Percentiles rank a stretch among this genome's conserved stretches.
These are phyloP conservation scores for Hortaea werneckii DNA, from an alignment of 2,329 filamentous ascomycete genomes.

Conservation along the genomic window DNA sequence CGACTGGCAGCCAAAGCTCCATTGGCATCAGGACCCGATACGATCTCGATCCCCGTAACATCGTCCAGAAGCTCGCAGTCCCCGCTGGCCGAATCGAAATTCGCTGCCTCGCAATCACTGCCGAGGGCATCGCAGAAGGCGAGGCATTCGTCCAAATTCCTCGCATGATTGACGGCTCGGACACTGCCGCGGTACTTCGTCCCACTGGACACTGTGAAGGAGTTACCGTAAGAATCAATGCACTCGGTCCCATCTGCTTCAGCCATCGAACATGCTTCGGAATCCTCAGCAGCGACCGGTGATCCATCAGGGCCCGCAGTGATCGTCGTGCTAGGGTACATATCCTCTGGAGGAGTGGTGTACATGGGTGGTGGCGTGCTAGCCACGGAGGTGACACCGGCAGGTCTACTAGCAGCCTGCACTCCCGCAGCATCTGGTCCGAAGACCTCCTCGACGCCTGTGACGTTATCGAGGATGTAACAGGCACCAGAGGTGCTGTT, in stretches of 20 bases:
- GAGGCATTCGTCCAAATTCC: background rate
- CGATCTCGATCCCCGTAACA: background rate
- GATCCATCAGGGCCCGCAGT: background rate
- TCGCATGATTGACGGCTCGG: background rate
- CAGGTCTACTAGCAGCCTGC: constrained; percentile 7
- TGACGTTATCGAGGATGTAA: constrained; percentile 14
- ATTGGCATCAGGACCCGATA: background rate
- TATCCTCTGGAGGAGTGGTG: background rate
- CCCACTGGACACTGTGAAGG: background rate
- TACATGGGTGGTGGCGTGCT: constrained; percentile 6
- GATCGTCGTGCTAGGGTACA: constrained; percentile 2
- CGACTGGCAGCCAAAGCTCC: background rate
- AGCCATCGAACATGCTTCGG: background rate
- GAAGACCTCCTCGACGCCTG: constrained; percentile 13
- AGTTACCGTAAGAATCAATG: background rate
- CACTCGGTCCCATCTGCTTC: background rate
- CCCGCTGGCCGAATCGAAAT: background rate
- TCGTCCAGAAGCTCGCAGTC: background rate
- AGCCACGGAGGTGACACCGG: constrained; percentile 9
- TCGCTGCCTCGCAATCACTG: background rate
- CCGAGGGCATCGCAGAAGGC: background rate
- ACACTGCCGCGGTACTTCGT: background rate
- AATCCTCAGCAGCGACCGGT: background rate
- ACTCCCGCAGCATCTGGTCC: constrained; percentile 4
- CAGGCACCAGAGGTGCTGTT: constrained; percentile 11